Conservation (phyloP, 2,329 filamentous ascomycete species). For the Fulvia fulva region DNA sequence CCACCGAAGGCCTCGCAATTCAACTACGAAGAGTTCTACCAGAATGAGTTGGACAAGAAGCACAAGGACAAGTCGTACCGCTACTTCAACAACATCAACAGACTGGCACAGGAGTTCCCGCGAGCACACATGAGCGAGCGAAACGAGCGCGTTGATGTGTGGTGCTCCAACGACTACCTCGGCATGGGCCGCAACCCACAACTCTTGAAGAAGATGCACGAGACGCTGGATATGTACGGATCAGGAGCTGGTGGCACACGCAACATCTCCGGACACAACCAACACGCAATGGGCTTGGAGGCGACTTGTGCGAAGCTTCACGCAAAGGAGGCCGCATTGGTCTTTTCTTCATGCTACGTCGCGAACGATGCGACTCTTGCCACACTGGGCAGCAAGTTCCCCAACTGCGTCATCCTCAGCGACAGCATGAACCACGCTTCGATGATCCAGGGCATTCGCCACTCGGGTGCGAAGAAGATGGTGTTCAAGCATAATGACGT, state of each 20-base stretch:
- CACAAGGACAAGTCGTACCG: conserved; percentile 99
- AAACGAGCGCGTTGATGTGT: conserved; percentile 88
- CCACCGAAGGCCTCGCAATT: conserved; percentile 60
- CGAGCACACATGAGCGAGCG: conserved; percentile 82
- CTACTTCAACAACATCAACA: conserved; percentile 99
- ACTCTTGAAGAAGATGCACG: conserved; percentile 87
- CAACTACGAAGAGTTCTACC: conserved; percentile 88
- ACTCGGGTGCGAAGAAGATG: conserved; percentile 94
- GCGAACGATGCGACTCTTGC: conserved; percentile 96
- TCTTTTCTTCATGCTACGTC: conserved; percentile 97
- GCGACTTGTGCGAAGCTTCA: conserved; percentile 79
- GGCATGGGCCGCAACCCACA: conserved; percentile 92
- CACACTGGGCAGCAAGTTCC: conserved; percentile 93
- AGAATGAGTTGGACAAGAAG: conserved; percentile 89
- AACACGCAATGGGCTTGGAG: conserved; percentile 85
- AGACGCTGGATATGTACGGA: conserved; percentile 90
- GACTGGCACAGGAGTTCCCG: conserved; percentile 91
- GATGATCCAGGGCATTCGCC: conserved; percentile 98
- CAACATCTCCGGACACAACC: conserved; percentile 97
- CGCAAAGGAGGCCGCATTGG: conserved; percentile 83
- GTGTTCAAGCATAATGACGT: conserved; percentile 99
- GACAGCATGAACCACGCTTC: conserved; percentile 97
- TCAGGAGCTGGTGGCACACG: conserved; percentile 92
- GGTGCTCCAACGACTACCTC: conserved; percentile 99
- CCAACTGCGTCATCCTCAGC: conserved; percentile 94